These are phyloP conservation scores for Onygenales sp. DNA, from an alignment of 2,329 filamentous ascomycete genomes.

Conservation along the genomic window DNA sequence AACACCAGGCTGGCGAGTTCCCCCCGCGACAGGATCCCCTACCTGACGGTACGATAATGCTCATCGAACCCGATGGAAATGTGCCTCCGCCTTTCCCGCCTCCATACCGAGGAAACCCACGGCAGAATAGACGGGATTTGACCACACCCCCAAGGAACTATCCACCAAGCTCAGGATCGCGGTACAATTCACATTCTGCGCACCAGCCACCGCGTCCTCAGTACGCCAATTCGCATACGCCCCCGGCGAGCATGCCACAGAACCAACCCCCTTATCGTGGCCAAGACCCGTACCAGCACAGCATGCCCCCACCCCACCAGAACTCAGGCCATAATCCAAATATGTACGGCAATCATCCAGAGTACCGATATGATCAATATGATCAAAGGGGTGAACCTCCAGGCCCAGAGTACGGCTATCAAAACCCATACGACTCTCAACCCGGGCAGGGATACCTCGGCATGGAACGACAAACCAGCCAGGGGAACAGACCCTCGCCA, in stretches of 20 bases:
- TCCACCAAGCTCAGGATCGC: conserved; percentile 3
- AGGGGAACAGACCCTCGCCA: neutral
- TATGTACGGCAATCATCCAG: neutral
- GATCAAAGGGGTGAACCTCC: too few species aligned
- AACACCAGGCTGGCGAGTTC: neutral
- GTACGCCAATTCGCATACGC: neutral
- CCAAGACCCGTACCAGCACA: conserved; percentile 2
- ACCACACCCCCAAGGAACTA: conserved; percentile 3
- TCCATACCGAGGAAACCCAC: conserved; percentile 10
- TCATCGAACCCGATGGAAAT: conserved; percentile 10
- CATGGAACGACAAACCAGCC: neutral
- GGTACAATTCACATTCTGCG: neutral
- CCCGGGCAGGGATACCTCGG: neutral
- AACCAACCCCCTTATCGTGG: neutral
- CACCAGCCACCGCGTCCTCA: neutral
- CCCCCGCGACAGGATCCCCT: neutral
- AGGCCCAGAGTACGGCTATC: too few species aligned
- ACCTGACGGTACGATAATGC: conserved; percentile 6
- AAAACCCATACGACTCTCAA: neutral
- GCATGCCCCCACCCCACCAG: neutral
- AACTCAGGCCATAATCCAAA: neutral
- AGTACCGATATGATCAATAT: neutral
- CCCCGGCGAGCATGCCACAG: neutral
- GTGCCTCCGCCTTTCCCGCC: conserved; percentile 10
- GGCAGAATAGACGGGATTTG: conserved; percentile 2